Base-by-base conservation (phyloP, 2,329 filamentous ascomycete genomes). In the Diaporthe caulivora region DNA sequence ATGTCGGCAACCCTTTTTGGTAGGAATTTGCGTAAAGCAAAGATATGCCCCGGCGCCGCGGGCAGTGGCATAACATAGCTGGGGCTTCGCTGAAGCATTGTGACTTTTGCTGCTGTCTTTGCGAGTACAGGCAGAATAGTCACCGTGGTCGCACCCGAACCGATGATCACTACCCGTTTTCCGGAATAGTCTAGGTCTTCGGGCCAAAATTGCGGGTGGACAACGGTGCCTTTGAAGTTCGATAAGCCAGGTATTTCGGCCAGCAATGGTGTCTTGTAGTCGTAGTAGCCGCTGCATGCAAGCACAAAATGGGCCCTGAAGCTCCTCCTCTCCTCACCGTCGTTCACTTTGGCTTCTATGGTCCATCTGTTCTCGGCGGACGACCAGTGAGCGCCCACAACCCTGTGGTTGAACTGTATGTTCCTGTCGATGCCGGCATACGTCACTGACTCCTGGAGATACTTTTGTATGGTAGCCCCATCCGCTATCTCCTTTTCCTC, bases 41-140 rank as follows among this genome's bases (percentile, higher is more conserved):
- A 79, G 47, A 84, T 81, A 2, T 79, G 78, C 31, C 86, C 84
- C 0, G 87, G 83, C 2, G 67, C 53, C 10, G 71, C 67, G 26
- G 74, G 67, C 1, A 90, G 77, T n/a, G 88, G 84, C 57, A 93
- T 77, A 71, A 95, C 87, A 78, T 94, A 95, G 0, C 88, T 89
- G 0, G 95, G 95, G 58, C 91, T 94, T 72, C 95, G 90, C 83
- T 97, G 94, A 3, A 97, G 87, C 90, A 96, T 94, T 1, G 93
- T 96, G 37, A 95, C 91, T 18, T 89, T 87, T 7, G 83, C 83
- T 7, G 93, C 93, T 51, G 87, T 89, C 55, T 92, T 84, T 0
- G 91, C 90, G 58, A 97, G 83, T 60, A 87, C 89, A 0, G 94
- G 95, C 3, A 97, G 81, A 1, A 97, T 86, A 0, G 94, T 97